These are phyloP conservation scores for Saturnispora hagleri DNA, from an alignment of 805 yeast species.

Conservation along the genomic window DNA sequence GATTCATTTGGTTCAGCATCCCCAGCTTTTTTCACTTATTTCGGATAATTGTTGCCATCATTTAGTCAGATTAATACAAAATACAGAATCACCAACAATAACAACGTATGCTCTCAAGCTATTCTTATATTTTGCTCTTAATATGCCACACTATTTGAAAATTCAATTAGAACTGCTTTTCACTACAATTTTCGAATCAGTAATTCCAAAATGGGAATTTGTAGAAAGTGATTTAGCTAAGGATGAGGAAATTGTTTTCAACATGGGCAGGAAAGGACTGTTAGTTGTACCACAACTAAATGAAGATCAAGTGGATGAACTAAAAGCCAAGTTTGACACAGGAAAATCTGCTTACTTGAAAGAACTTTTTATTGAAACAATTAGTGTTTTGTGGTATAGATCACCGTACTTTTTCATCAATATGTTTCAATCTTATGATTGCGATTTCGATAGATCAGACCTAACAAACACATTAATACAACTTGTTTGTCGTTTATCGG, in stretches of 20 bases:
- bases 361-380: slow-evolving; percentile 76
- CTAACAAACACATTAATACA: slow-evolving; percentile 59
- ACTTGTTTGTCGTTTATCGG: slow-evolving; percentile 64
- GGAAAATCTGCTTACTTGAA: slow-evolving; percentile 43
- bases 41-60: slow-evolving; percentile 83
- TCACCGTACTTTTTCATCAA: slow-evolving; percentile 70
- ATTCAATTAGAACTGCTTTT: slow-evolving; percentile 74
- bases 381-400: slow-evolving; percentile 75
- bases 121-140: slow-evolving; percentile 61
- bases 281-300: slow-evolving; percentile 20
- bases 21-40: slow-evolving; percentile 55
- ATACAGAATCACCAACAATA: slow-evolving; percentile 60
- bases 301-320: slow-evolving; percentile 22
- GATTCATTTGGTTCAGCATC: slow-evolving; percentile 46
- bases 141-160: slow-evolving; percentile 56
- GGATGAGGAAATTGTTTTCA: slow-evolving; percentile 23
- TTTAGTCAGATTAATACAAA: slow-evolving; percentile 69
- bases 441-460: slow-evolving; percentile 82
- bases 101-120: slow-evolving; percentile 69
- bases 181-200: slow-evolving; percentile 46
- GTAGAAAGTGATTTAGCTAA: slow-evolving; percentile 22
- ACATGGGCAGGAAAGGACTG: slow-evolving; percentile 20
- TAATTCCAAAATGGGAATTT: slow-evolving; percentile 21
- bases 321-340: slow-evolving; percentile 34
- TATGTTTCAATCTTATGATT: slow-evolving; percentile 76